Conservation (phyloP, 345 rosid genomes). For the Nasturtium officinale region DNA sequence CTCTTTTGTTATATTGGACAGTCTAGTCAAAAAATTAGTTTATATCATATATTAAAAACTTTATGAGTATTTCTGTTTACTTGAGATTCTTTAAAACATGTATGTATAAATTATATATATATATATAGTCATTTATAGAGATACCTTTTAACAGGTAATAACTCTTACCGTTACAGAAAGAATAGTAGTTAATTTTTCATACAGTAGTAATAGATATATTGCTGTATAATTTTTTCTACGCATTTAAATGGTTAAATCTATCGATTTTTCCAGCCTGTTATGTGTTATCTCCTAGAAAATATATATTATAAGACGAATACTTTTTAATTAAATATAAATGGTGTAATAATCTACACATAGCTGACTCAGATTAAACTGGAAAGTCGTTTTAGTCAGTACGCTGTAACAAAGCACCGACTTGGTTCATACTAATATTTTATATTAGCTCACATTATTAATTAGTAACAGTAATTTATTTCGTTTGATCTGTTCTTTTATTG, state of each 20-base stretch:
- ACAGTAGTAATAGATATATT: neutral
- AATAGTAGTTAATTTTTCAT: neutral
- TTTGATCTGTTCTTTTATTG: slow-evolving; percentile 39
- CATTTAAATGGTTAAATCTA: slow-evolving; percentile 10
- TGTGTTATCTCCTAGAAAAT: neutral
- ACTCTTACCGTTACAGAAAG: neutral
- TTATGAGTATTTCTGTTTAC: neutral
- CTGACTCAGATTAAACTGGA: slow-evolving; percentile 35
- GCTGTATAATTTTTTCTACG: neutral
- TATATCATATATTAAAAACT: neutral
- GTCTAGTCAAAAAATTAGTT: neutral
- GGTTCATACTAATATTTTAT: neutral
- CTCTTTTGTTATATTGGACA: slow-evolving; percentile 21
- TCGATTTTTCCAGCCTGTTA: slow-evolving; percentile 32
- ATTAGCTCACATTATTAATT: slow-evolving; percentile 8
- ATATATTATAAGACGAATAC: neutral
- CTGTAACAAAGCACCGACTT: slow-evolving; percentile 38
- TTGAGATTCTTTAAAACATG: neutral
- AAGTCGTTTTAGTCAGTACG: slow-evolving; percentile 33
- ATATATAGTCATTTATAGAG: no score
- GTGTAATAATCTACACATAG: slow-evolving; percentile 38
- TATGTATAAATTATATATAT: no score
- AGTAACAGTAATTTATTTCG: neutral
- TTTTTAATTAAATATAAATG: neutral
- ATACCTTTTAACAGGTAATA: neutral